Evolutionary conservation across 2,329 filamentous ascomycete species (phyloP).

Genomic region (Scytalidium sp.): DNA sequence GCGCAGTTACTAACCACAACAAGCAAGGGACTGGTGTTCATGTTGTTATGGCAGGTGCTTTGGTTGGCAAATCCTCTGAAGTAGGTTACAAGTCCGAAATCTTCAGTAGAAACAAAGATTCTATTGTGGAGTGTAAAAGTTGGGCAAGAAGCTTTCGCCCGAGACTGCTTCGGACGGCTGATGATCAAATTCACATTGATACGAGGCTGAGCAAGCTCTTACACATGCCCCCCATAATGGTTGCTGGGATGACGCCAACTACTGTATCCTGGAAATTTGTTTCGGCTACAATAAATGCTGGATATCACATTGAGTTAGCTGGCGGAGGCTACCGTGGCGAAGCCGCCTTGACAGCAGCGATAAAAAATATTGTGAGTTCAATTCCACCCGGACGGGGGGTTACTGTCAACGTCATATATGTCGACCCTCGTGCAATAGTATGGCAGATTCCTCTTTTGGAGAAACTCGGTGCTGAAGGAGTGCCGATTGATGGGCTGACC

Average conservation of each 20-base stretch:
- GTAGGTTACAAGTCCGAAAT: conserved; percentile 98
- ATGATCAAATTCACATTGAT: conserved; percentile 87
- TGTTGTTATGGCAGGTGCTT: conserved; percentile 39
- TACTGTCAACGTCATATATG: conserved; percentile 86
- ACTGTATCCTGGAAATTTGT: conserved; percentile 93
- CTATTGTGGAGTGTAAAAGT: conserved; percentile 91
- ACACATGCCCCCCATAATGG: conserved; percentile 84
- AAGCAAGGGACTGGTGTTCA: conserved; percentile 30
- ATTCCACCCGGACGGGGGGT: conserved; percentile 87
- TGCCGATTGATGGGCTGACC: conserved; percentile 87
- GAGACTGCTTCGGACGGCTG: conserved; percentile 84
- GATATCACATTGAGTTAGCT: conserved; percentile 89
- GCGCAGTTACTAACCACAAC: conserved; percentile 23
- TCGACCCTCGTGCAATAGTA: conserved; percentile 82
- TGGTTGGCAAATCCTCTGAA: conserved; percentile 89
- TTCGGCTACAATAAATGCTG: conserved; percentile 87
- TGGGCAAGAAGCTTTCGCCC: conserved; percentile 98
- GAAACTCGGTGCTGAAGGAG: conserved; percentile 76
- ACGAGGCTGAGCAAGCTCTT: conserved; percentile 92
- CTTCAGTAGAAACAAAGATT: conserved; percentile 92
- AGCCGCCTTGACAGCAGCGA: conserved; percentile 76
- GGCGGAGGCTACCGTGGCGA: conserved; percentile 87
- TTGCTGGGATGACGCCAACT: conserved; percentile 89
- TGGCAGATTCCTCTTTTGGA: conserved; percentile 89
- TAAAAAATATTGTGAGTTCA: conserved; percentile 78